Evolutionary conservation across 352 stramenopile species (phyloP), one percentile per base, ranked within the genome.

Genomic region (Pythium utonaiense): DNA sequence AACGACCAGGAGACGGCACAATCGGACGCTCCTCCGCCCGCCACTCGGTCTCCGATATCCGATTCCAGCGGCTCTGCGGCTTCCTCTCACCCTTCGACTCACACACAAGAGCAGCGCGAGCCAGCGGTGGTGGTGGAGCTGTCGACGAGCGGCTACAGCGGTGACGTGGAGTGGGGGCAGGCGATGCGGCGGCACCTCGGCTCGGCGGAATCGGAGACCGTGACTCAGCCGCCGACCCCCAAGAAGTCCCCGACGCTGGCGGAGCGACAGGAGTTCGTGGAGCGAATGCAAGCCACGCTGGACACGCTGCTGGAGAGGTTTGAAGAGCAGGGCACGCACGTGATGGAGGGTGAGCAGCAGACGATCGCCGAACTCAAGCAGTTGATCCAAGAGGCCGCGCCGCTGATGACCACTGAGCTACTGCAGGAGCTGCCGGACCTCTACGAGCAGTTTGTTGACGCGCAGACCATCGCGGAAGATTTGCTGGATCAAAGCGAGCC

Each of bases 311-410:
- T 68, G 24, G 42, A 47, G 13, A 42, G 49, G 34, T 54, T 60
- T n/a, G 62, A 69, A 21, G 62, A 49, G 33, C 62, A 62, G 33
- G 57, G 52, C 25, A 57, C 41, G 36, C 25, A 60, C 19, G 14
- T 63, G 50, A 30, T 54, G n/a, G 16, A 62, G 13, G 58, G 63
- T 30, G 64, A 71, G 36, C 57, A 55, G 9, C 44, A 53, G 12
- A 57, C 64, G 33, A 56, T 71, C 41, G 48, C 67, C 3, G 45
- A 66, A 36, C 55, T 77, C 25, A 57, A 72, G 31, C 30, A 66
- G 34, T 45, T 77, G 17, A 52, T 67, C 27, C 57, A 66, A 24
- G 57, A 71, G 6, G 57, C 58, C 3, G 54, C 53, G 36, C 62
- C 62, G 31, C 31, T 69, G 8, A 30, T 69, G 55, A 69, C 55